Evolutionary conservation across 305 asterid species (phyloP), one percentile per base, ranked within the genome.

Genomic region (Coffea humblotiana): DNA sequence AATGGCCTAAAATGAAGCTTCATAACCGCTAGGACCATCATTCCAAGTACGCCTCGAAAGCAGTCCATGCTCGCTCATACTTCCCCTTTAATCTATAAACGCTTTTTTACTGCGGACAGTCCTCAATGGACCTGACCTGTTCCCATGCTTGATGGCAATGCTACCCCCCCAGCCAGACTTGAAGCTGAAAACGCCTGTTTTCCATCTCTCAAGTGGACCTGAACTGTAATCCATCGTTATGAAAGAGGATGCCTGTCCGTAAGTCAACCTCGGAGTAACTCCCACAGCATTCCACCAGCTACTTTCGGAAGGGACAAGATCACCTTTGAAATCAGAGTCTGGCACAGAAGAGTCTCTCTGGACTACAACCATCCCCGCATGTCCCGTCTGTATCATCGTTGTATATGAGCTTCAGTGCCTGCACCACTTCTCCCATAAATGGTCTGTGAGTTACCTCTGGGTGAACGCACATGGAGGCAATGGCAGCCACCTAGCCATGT

Each of bases 391-490:
- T 78, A 80, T 95, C 98, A 80, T 95, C 98, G 2, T 93, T 91
- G 88, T 88, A 95, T 77, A 95, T 89, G 83, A 95, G 99, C 85
- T 95, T 93, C 40, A 95, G 93, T 9, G 99, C 99, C 88, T 95
- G 99, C 51, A 95, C 99, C 0, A 92, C 98, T 87, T 95, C 99
- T 45, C 99, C 98, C 99, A 95, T 95, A 81, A 95, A 95, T 21
- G 99, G 99, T 40, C 99, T 83, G n/a, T 93, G 95, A 75, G 96
- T 89, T 67, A 94, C 99, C 93, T 95, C 97, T 1, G 97, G 91
- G 85, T 94, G 98, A 52, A 95, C 99, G 19, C 99, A 95, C 98
- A 94, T 90, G 48, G 97, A 94, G 78, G 99, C 96, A 66, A 95
- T 95, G 47, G 99, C 92, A 32, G 99, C 99, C 61, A 94, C 98